These are phyloP conservation scores for Crithidia sp. DNA, from an alignment of 208 protist species.

Conservation along the genomic window DNA sequence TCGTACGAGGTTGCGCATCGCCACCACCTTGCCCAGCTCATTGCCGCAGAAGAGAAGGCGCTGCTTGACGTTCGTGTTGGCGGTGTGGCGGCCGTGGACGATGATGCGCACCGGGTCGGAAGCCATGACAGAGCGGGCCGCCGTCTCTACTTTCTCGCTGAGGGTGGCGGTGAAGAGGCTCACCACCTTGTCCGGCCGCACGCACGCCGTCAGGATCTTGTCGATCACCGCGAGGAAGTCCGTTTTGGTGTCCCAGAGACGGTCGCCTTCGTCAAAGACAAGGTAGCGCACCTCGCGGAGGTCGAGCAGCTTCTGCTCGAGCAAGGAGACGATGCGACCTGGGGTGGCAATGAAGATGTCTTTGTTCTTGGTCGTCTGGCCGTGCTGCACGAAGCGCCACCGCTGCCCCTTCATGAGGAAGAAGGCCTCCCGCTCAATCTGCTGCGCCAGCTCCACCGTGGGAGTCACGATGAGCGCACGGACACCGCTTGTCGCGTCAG, in stretches of 20 bases:
- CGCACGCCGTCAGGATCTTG: slow-evolving; percentile 89
- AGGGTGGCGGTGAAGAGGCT: slow-evolving; percentile 96
- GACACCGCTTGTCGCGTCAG: slow-evolving; percentile 74
- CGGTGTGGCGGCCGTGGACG: slow-evolving; percentile 85
- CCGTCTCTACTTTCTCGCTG: slow-evolving; percentile 88
- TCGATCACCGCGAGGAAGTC: slow-evolving; percentile 87
- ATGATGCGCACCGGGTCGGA: slow-evolving; percentile 93
- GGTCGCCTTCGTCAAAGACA: slow-evolving; percentile 98
- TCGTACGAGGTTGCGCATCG: slow-evolving; percentile 94
- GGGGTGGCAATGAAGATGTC: slow-evolving; percentile 94
- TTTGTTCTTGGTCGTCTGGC: slow-evolving; percentile 89
- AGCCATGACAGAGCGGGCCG: slow-evolving; percentile 90
- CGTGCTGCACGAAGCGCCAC: slow-evolving; percentile 91
- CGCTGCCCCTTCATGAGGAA: slow-evolving; percentile 85
- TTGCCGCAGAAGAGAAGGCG: slow-evolving; percentile 95
- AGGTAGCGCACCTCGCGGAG: slow-evolving; percentile 83
- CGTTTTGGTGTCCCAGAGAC: slow-evolving; percentile 93
- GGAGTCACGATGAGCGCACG: slow-evolving; percentile 95
- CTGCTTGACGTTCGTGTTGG: slow-evolving; percentile 86
- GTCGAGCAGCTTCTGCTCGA: slow-evolving; percentile 83
- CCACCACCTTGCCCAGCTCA: slow-evolving; percentile 97
- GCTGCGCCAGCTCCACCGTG: slow-evolving; percentile 96
- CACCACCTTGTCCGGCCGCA: slow-evolving; percentile 72
- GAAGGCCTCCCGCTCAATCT: slow-evolving; percentile 95
- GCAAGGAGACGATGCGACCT: slow-evolving; percentile 74